Base-by-base conservation (phyloP, 495 filamentous ascomycete species). In the Lophium mytilinum region DNA sequence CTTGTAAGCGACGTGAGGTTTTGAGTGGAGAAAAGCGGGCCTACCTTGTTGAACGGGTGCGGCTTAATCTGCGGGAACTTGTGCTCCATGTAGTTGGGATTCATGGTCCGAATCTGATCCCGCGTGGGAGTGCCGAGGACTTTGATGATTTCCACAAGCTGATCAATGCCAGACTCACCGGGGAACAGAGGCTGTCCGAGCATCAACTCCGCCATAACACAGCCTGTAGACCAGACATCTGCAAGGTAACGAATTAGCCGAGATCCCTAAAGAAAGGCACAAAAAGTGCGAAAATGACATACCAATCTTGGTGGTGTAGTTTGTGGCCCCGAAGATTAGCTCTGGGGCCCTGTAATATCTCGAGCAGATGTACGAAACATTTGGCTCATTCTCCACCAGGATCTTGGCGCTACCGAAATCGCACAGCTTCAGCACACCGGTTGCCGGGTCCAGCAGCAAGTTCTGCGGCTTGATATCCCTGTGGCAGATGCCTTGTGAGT, bases 271-370 rank as follows among this genome's bases (percentile, higher is more conserved):
- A 43, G 11, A 43, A 34, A 24, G 34, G 37, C 35, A 19, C 21
- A 24, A 24, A 21, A 14, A 45, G 18, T 63, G 37, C 46, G 17
- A 34, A 15, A 48, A 24, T 17, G 19, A 71, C 82, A 73, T 81
- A 98, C 93, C 93, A 71, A 99, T 99, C 76, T 98, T 99, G 62
- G 93, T 97, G 47, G 94, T 97, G 77, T 99, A 99, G 71, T 99
- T 99, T 36, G 94, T 97, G 11, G 93, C 93, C 53, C 93, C 94
- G 68, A 99, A 99, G 67, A 99, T 97, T 73, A 98, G 78, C 75
- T 99, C 93, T 4, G 93, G 93, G 36, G 93, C 93, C 65, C 93
- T 83, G 77, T 99, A 99, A 76, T 99, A 99, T 50, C 94, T 86
- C 46, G 93, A 99, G 78, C 93, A 99, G 67, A 99, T 99, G 76